Base-by-base conservation (phyloP, 768 basidiomycete genomes). In the Suillus subalutaceus region DNA sequence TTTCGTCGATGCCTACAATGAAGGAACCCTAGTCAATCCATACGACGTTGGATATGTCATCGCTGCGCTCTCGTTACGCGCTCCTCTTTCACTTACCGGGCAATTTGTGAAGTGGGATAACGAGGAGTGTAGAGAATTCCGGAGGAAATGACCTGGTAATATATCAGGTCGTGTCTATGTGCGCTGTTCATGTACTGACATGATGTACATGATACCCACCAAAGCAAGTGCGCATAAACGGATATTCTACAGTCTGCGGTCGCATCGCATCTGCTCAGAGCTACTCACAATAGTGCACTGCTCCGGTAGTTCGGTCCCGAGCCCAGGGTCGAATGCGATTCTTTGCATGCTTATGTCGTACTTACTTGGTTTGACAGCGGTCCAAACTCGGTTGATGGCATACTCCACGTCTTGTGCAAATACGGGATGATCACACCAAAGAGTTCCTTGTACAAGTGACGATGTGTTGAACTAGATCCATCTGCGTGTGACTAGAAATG, bases 101-200 rank as follows among this genome's bases (percentile, higher is more conserved):
- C 79, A 88, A 71, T 98, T 95, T 73, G 80, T 96, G 63, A 88
- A 82, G 71, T 97, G 94, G 93, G 86, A 93, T 72, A 84, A 86
- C 30, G 88, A 89, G 32, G 86, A 86, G 67, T 92, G 90, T 76
- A 81, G 79, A 72, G 79, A 82, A 10, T 91, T 86, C 75, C 80
- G 84, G 68, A 74, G 72, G 71, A 69, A 70, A 65, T 76, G 52
- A 76, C 57, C 55, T 63, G 41, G 30, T 40, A 38, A 16, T 26
- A 9, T 26, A 18, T 30, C 3, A 13, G 37, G 46, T 48, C 5
- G n/a, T 12, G 10, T 23, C 46, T 48, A 48, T 48, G 52, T 18
- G 52, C 16, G 30, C 53, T 10, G 53, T 55, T 20, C 10, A 30
- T 18, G 26, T 30, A 30, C 52, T 50, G 13, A 6, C 13, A 50